A percentile compares a stretch with the other conserved stretches of the same genome.
Conservation (phyloP, 2,329 filamentous ascomycete species). For the Fusarium sp. region DNA sequence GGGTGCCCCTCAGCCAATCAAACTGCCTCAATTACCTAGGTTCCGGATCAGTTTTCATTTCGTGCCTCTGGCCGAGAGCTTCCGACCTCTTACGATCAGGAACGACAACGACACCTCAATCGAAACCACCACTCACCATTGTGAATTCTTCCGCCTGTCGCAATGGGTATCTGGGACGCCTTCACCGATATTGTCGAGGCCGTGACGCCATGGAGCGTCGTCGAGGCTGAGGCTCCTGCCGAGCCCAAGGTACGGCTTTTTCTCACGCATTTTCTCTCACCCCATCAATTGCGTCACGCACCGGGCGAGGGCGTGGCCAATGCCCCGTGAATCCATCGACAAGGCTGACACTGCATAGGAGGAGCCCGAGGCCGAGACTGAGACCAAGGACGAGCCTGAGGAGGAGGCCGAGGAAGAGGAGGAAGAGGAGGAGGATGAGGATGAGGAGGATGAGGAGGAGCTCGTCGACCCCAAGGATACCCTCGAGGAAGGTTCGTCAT, state of each 20-base stretch:
- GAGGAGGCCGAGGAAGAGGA: constrained; percentile 63
- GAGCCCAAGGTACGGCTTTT: constrained; percentile 64
- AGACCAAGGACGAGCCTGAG: constrained; percentile 48
- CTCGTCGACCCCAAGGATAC: constrained; percentile 89
- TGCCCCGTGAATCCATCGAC: constrained; percentile 1
- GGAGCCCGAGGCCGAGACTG: constrained; percentile 64
- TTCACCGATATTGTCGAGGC: constrained; percentile 74
- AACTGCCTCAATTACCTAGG: constrained; percentile 60
- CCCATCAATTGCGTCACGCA: constrained; percentile 30
- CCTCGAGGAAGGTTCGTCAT: constrained; percentile 86
- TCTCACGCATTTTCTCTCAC: constrained; percentile 33
- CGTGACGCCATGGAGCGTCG: constrained; percentile 73
- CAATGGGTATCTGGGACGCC: constrained; percentile 76
- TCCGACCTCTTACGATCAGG: constrained; percentile 54
- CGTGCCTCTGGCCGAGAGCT: constrained; percentile 56
- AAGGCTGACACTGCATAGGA: constrained; percentile 45
- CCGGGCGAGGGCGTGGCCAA: not conserved
- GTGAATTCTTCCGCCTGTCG: constrained; percentile 54
- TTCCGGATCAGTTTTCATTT: constrained; percentile 61
- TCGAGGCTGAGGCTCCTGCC: constrained; percentile 75
- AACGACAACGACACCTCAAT: constrained; percentile 50
- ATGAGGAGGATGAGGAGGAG: constrained; percentile 83
- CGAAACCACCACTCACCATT: constrained; percentile 56
- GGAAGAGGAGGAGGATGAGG: constrained; percentile 61
- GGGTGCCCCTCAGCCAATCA: constrained; percentile 57